phyloP scores from a whole-genome alignment of 2,329 filamentous ascomycete species.

The Microsporum ferrugineum region DNA sequence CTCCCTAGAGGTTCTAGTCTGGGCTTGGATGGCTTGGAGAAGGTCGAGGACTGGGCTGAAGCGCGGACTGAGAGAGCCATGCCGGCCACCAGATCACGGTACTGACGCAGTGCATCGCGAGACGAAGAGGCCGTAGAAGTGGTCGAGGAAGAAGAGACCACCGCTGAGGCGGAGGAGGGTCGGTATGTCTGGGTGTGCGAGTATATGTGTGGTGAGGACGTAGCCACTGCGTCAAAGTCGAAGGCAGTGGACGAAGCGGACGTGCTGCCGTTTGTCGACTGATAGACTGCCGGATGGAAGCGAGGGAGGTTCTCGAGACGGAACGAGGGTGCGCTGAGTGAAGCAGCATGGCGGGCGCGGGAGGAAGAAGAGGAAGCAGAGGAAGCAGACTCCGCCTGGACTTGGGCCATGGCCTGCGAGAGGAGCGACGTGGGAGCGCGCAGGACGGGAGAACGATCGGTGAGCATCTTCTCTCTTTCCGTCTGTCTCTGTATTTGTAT shows the following conservation, averaged over 20 bases:
- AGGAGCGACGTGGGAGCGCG: neutral
- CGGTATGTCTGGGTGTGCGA: conserved; percentile 13
- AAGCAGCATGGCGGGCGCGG: conserved; percentile 8
- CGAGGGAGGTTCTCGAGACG: conserved; percentile 34
- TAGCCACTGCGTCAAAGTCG: neutral
- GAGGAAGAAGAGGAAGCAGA: conserved; percentile 9
- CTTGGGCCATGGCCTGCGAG: conserved; percentile 5
- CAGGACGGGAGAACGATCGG: neutral
- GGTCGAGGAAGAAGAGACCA: conserved; percentile 17
- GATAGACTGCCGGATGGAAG: conserved; percentile 37
- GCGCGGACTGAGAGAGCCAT: conserved; percentile 23
- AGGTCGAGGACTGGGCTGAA: conserved; percentile 18
- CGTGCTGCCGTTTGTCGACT: conserved; percentile 19
- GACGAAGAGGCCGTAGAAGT: conserved; percentile 24
- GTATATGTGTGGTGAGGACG: conserved; percentile 16
- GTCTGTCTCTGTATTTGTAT: neutral
- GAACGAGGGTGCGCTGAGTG: conserved; percentile 13
- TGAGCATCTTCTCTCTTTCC: neutral
- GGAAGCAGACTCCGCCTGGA: neutral
- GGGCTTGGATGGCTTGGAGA: conserved; percentile 32
- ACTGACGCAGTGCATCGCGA: conserved; percentile 31
- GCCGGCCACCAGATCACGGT: conserved; percentile 33
- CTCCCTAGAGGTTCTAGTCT: conserved; percentile 36
- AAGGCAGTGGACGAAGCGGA: conserved; percentile 11
- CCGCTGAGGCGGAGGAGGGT: conserved; percentile 13